phyloP scores from a whole-genome alignment of 441 rosid genomes.

The Gossypium laxum region DNA sequence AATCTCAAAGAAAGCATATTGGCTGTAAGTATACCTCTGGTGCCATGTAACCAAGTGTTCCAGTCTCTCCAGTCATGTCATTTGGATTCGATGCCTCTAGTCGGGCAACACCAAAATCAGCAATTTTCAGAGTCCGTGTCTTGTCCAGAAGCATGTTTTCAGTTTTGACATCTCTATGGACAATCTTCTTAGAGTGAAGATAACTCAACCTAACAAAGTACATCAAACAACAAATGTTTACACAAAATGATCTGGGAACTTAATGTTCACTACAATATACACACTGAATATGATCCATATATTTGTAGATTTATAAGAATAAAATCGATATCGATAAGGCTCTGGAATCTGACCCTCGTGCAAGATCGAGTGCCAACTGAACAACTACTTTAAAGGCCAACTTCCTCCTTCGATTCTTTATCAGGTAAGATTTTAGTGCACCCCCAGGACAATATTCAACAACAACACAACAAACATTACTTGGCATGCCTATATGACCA shows the following conservation, averaged over 20 bases:
- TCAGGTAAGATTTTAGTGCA: constrained; percentile 53
- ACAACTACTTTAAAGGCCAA: constrained; percentile 61
- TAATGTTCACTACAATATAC: neutral
- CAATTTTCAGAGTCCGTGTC: constrained; percentile 56
- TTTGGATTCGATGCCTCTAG: constrained; percentile 64
- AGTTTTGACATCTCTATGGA: constrained; percentile 69
- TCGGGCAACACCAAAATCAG: constrained; percentile 71
- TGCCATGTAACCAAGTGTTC: constrained; percentile 76
- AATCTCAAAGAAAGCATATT: constrained; percentile 5
- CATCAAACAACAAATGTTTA: neutral
- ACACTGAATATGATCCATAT: neutral
- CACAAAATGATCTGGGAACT: neutral
- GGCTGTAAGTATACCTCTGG: constrained; percentile 43
- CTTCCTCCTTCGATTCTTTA: constrained; percentile 57
- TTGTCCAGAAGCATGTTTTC: constrained; percentile 69
- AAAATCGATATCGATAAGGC: neutral
- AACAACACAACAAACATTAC: constrained; percentile 53
- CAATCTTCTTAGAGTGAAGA: constrained; percentile 57
- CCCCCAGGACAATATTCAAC: constrained; percentile 69
- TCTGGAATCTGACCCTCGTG: constrained; percentile 45
- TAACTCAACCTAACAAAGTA: constrained; percentile 42
- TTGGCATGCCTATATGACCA: constrained; percentile 57
- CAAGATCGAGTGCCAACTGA: constrained; percentile 62
- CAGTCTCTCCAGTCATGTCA: constrained; percentile 78
- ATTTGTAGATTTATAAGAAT: neutral